phyloP scores from a whole-genome alignment of 2,329 filamentous ascomycete genomes.

The Colletotrichum salicis region DNA sequence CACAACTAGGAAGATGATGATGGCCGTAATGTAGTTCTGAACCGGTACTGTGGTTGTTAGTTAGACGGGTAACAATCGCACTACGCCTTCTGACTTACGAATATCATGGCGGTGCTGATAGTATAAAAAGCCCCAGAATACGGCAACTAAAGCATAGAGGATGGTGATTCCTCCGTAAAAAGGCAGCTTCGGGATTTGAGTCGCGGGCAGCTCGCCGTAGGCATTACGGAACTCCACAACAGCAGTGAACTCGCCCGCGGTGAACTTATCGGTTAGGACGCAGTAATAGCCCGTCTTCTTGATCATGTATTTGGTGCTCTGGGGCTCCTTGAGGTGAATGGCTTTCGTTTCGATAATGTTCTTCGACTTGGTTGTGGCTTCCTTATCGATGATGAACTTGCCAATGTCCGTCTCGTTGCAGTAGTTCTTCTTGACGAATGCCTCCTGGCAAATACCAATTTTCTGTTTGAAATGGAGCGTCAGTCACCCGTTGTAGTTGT shows the following conservation, averaged over 20 bases:
- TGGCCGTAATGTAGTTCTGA: conserved; percentile 99
- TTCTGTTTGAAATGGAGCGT: conserved; percentile 45
- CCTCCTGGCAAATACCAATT: conserved; percentile 77
- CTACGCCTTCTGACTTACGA: background rate
- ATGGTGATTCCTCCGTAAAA: conserved; percentile 97
- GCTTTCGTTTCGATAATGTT: conserved; percentile 82
- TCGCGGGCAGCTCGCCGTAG: conserved; percentile 93
- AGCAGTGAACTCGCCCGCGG: conserved; percentile 76
- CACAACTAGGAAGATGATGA: conserved; percentile 90
- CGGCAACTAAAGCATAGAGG: conserved; percentile 86
- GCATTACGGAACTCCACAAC: conserved; percentile 94
- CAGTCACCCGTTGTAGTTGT: conserved; percentile 41
- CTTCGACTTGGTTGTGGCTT: conserved; percentile 77
- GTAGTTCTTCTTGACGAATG: conserved; percentile 72
- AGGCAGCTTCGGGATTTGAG: conserved; percentile 95
- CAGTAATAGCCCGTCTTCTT: conserved; percentile 97
- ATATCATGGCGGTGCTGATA: conserved; percentile 92
- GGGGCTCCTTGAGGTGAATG: conserved; percentile 80
- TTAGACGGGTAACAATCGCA: background rate
- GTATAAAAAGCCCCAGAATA: conserved; percentile 94
- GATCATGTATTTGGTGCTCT: conserved; percentile 82
- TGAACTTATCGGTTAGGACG: conserved; percentile 80
- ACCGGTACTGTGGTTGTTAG: conserved; percentile 75
- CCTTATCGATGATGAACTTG: conserved; percentile 82
- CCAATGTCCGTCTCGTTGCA: conserved; percentile 85